Conservation (phyloP, 352 stramenopile genomes). For the Globisporangium emineosum region DNA sequence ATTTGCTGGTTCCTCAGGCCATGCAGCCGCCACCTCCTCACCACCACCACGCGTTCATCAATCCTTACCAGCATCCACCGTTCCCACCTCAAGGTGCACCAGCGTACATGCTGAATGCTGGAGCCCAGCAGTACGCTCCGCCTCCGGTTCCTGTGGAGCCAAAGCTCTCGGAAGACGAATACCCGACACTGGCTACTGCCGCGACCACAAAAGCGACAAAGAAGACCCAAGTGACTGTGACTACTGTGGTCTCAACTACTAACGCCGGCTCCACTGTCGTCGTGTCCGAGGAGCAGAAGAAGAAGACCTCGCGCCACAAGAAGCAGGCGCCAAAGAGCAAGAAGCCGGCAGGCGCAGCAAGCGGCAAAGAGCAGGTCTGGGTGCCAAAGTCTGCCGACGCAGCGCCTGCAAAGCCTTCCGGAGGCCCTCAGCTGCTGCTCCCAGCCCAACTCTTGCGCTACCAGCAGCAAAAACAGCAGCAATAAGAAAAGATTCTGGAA, state of each 20-base stretch:
- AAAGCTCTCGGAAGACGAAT: conserved; percentile 20
- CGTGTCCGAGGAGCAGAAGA: conserved; percentile 18
- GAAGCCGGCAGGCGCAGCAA: not conserved
- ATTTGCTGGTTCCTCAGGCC: conserved; percentile 12
- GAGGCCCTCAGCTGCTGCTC: conserved; percentile 31
- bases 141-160: not conserved
- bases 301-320: conserved; percentile 14
- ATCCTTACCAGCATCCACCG: conserved; percentile 19
- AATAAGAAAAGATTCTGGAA: conserved; percentile 5
- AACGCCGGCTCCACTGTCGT: not conserved
- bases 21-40: conserved; percentile 18
- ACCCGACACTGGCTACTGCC: conserved; percentile 25
- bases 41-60: conserved; percentile 23
- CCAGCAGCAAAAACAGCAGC: conserved; percentile 34
- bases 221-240: conserved; percentile 9
- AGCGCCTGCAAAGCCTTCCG: conserved; percentile 14
- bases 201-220: not conserved
- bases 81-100: conserved; percentile 1
- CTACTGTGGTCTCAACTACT: not conserved
- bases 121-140: not conserved
- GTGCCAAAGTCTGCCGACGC: conserved; percentile 33
- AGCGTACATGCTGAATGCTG: not conserved
- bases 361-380: conserved; percentile 27
- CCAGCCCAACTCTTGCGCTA: conserved; percentile 53
- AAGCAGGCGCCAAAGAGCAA: conserved; percentile 9